phyloP scores from a whole-genome alignment of 1,284 basidiomycete genomes.

The Lentinula novae-zelandiae region DNA sequence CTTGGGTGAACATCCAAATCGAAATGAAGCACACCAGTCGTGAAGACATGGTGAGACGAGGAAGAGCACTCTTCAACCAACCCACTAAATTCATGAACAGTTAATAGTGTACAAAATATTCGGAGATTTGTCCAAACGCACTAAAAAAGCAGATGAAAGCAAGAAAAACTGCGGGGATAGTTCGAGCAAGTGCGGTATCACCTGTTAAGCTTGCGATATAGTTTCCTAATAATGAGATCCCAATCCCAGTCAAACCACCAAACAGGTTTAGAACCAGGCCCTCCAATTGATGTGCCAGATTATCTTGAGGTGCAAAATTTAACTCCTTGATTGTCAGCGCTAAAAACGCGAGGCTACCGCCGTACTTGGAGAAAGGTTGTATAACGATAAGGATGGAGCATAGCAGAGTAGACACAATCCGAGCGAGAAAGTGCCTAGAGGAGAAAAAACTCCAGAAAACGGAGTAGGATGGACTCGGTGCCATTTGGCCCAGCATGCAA shows the following conservation, averaged over 20 bases:
- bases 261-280: conserved; percentile 39
- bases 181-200: conserved; percentile 28
- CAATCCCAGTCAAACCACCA: conserved; percentile 40
- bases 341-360: conserved; percentile 40
- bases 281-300: conserved; percentile 47
- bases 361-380: conserved; percentile 36
- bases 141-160: conserved; percentile 38
- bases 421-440: conserved; percentile 37
- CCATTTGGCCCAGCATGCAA: neutral
- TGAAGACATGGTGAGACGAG: conserved; percentile 39
- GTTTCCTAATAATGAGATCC: conserved; percentile 38
- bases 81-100: conserved; percentile 29
- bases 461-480: conserved; percentile 22
- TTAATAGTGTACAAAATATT: neutral
- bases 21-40: conserved; percentile 46
- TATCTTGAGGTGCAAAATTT: conserved; percentile 44
- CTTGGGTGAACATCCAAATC: conserved; percentile 41
- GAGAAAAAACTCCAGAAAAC: neutral
- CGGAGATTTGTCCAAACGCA: conserved; percentile 20
- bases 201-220: conserved; percentile 30
- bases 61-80: conserved; percentile 41
- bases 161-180: conserved; percentile 38
- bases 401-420: conserved; percentile 41
- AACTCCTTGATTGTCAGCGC: conserved; percentile 45
- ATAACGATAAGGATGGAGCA: conserved; percentile 39